Conservation (phyloP, 306 rosid genomes). For the Cicer arietinum region DNA sequence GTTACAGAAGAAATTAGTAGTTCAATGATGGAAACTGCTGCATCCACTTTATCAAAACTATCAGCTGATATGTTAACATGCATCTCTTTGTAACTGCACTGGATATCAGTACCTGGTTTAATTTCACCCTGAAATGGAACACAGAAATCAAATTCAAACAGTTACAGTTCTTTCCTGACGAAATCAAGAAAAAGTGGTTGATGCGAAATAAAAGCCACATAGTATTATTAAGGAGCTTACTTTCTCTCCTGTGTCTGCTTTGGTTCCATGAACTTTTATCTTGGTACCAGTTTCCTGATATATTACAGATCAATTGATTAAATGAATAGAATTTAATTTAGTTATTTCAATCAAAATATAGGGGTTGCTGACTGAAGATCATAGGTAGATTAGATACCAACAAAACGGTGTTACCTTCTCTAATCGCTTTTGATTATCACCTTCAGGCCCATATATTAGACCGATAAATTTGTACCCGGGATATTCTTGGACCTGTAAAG, state of each 20-base stretch:
- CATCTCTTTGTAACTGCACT: slow-evolving; percentile 67
- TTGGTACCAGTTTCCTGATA: slow-evolving; percentile 89
- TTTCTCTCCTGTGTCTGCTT: slow-evolving; percentile 71
- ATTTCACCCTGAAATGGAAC: slow-evolving; percentile 64
- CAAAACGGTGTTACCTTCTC: slow-evolving; percentile 69
- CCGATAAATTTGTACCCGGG: slow-evolving; percentile 79
- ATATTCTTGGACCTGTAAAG: slow-evolving; percentile 75
- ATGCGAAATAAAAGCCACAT: slow-evolving; percentile 28
- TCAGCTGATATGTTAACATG: slow-evolving; percentile 78
- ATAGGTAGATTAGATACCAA: slow-evolving; percentile 32
- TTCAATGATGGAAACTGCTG: slow-evolving; percentile 83
- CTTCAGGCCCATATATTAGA: slow-evolving; percentile 77
- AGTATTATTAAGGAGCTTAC: slow-evolving; percentile 48
- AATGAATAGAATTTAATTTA: slow-evolving; percentile 22
- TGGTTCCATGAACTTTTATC: slow-evolving; percentile 74
- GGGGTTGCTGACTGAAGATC: slow-evolving; percentile 27
- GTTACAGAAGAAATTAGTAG: slow-evolving; percentile 75
- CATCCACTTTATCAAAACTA: slow-evolving; percentile 88
- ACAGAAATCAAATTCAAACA: slow-evolving; percentile 18
- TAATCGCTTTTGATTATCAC: slow-evolving; percentile 83
- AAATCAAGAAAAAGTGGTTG: slow-evolving; percentile 26
- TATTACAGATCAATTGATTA: slow-evolving; percentile 21
- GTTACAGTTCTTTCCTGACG: slow-evolving; percentile 13
- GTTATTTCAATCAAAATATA: slow-evolving; percentile 34
- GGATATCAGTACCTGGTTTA: slow-evolving; percentile 64